Conservation (phyloP, 805 yeast genomes). For the Komagataella phaffii region DNA sequence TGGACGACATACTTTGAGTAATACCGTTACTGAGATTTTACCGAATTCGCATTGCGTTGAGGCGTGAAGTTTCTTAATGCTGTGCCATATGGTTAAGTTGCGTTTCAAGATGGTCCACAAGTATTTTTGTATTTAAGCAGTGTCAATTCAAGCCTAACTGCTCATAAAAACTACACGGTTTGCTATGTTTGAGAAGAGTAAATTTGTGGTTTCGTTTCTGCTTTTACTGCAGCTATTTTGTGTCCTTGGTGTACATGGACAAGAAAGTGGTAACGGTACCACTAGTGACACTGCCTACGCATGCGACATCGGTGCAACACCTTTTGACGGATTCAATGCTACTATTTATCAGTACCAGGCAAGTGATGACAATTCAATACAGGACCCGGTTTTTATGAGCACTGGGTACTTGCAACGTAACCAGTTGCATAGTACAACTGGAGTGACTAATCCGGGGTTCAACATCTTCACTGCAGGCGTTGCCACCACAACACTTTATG, state of each 20-base stretch:
- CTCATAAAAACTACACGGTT: no score
- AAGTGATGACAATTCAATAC: no score
- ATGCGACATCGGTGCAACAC: neutral
- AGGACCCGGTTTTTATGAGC: neutral
- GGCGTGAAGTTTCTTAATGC: no score
- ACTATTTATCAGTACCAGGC: neutral
- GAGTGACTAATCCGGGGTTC: neutral
- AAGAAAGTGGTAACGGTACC: neutral
- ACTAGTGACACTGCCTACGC: neutral
- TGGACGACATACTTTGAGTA: no score
- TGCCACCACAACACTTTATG: neutral
- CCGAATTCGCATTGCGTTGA: no score
- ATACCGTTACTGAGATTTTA: no score
- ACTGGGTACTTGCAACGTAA: neutral
- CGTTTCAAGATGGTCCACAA: no score
- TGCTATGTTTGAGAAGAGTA: no score
- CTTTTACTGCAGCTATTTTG: neutral
- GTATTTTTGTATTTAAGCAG: no score
- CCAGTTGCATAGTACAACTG: neutral
- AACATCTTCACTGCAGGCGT: neutral
- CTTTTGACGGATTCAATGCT: neutral
- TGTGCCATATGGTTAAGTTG: no score
- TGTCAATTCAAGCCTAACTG: no score
- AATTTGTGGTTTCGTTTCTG: neutral
- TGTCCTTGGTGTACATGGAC: neutral